phyloP scores from a whole-genome alignment of 176 grass and related monocot species.

The Tillandsia fasciculata region DNA sequence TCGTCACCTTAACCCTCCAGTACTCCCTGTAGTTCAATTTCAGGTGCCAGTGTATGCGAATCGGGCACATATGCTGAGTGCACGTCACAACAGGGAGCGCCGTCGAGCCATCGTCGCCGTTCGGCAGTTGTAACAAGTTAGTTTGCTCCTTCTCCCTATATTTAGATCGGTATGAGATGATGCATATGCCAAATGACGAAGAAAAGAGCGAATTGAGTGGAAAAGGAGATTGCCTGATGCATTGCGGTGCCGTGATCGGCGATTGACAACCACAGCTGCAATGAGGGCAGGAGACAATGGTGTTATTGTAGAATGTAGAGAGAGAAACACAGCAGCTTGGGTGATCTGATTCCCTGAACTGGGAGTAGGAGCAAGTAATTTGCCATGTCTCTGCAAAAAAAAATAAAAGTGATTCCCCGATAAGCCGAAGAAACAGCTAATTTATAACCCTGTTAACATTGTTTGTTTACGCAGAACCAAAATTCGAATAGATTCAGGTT shows the following conservation, averaged over 20 bases:
- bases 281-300: conserved; percentile 42
- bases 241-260: conserved; percentile 11
- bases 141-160: conserved; percentile 10
- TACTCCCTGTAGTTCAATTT: conserved; percentile 56
- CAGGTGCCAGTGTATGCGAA: conserved; percentile 69
- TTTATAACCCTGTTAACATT: too few species aligned
- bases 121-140: neutral
- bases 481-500: neutral
- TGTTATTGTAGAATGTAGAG: conserved; percentile 53
- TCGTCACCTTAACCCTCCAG: conserved; percentile 59
- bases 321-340: conserved; percentile 60
- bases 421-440: too few species aligned
- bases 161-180: neutral
- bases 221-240: conserved; percentile 24
- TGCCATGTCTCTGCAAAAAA: conserved; percentile 53
- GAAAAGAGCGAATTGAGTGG: neutral
- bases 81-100: conserved; percentile 23
- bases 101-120: neutral
- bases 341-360: conserved; percentile 38
- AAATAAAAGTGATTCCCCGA: neutral
- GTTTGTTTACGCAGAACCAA: too few species aligned
- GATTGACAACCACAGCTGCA: conserved; percentile 45
- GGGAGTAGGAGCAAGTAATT: conserved; percentile 61
- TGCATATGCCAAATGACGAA: too few species aligned
- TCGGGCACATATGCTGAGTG: conserved; percentile 66